Evolutionary conservation across 129 eudicot genomes (phyloP), one percentile per base, ranked within the genome.

Genomic region (Erigeron canadensis): DNA sequence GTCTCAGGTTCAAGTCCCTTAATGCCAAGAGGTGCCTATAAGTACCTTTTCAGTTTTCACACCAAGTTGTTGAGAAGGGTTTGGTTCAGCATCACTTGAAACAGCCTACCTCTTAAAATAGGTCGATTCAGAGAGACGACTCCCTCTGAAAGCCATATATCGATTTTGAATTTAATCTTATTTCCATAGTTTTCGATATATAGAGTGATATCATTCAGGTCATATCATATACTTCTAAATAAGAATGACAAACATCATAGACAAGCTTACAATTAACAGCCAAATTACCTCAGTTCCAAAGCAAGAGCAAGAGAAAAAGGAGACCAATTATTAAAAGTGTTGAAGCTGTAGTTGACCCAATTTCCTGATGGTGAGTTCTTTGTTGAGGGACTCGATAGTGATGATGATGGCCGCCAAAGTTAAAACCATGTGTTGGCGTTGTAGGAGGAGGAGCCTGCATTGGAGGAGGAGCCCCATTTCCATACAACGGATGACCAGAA

Each of bases 321-420:
- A 83, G 21, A 22, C 90, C 87, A 60, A 90, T 72, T 62, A 90
- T 73, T 77, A 87, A 15, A 17, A 84, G 74, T 12, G 89, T 84
- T 41, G 87, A 46, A 75, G 76, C 86, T 67, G 83, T 50, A 59
- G 83, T 62, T 65, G 77, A 81, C 51, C 85, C 91, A 2, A 88
- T 81, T 53, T 85, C 89, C 51, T 81, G 81, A 18, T 78, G 89
- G 13, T 75, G 91, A 74, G 39, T 75, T 47, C 80, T 67, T 13
- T 63, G 82, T 15, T 80, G 86, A 61, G 77, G 86, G 40, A 66
- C 72, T 22, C 89, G 84, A 62, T 83, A 94, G 3, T 67, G 76
- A 63, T 81, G 89, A n/a, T 74, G 84, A 17, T 72, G 86, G 55
- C 81, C 43, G 75, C 88, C 69, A 72, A 73, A 7, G 81, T 34